These are phyloP conservation scores for Begonia loranthoides DNA, from an alignment of 306 rosid genomes.

Conservation along the genomic window DNA sequence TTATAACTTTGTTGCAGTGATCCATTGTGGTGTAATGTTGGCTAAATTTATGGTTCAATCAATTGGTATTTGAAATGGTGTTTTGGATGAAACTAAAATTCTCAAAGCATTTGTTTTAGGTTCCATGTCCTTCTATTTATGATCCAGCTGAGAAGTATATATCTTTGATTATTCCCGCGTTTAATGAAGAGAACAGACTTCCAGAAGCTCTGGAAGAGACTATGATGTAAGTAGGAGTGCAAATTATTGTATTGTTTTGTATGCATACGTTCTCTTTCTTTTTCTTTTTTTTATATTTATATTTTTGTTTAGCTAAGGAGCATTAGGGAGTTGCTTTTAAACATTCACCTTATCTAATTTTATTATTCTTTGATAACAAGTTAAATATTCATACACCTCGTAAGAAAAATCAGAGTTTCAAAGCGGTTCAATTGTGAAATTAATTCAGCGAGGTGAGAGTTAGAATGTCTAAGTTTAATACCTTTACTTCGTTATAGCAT, in stretches of 20 bases:
- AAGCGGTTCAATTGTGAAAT: too few relatives aligned
- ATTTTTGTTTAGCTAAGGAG: neutral
- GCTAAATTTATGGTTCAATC: neutral
- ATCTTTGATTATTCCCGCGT: conserved; percentile 78
- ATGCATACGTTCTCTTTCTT: neutral
- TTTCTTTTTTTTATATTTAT: neutral
- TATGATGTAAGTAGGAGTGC: conserved; percentile 45
- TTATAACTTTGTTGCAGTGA: neutral
- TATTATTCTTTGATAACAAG: too few relatives aligned
- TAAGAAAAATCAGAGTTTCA: too few relatives aligned
- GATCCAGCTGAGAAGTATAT: conserved; percentile 86
- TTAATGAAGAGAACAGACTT: conserved; percentile 78
- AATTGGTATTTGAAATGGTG: conserved; percentile 1
- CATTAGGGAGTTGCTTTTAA: neutral
- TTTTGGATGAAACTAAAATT: conserved; percentile 1
- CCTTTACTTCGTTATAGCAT: too few relatives aligned
- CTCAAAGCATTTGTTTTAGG: conserved; percentile 25
- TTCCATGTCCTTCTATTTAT: conserved; percentile 62
- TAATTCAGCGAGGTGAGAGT: too few relatives aligned
- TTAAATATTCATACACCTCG: too few relatives aligned
- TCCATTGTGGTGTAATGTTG: neutral
- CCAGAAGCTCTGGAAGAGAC: conserved; percentile 82
- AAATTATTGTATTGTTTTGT: conserved; percentile 2
- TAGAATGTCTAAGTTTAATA: too few relatives aligned
- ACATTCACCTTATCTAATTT: too few relatives aligned